Conservation (phyloP, 495 filamentous ascomycete genomes). For the Chaetomium fimeti region DNA sequence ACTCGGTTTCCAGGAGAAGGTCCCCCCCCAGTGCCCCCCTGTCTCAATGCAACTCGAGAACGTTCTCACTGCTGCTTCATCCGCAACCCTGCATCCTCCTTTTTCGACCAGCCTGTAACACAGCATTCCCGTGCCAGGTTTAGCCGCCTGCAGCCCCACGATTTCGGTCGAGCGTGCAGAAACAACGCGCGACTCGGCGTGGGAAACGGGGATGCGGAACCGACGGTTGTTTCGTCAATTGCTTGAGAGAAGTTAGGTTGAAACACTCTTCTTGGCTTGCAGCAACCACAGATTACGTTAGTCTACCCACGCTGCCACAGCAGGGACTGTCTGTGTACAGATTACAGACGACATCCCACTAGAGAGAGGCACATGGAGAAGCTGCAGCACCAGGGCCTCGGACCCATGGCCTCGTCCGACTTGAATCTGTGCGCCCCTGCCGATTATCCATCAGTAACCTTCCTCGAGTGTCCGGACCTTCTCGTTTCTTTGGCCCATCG, state of each 20-base stretch:
- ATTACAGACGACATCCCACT: too few species aligned
- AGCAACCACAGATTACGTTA: neutral
- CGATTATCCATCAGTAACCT: neutral
- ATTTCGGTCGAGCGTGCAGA: slow-evolving; percentile 1
- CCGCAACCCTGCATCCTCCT: neutral
- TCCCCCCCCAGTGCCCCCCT: neutral
- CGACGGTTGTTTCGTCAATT: neutral
- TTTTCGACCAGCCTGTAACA: slow-evolving; percentile 13
- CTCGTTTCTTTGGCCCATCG: neutral
- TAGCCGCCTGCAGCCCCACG: slow-evolving; percentile 14
- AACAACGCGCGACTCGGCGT: neutral
- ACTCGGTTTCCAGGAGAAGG: neutral
- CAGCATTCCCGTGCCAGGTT: slow-evolving; percentile 10
- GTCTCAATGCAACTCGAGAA: neutral
- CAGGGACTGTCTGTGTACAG: too few species aligned
- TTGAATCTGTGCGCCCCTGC: slow-evolving; percentile 10
- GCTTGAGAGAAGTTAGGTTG: neutral
- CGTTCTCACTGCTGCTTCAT: neutral
- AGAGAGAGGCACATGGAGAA: neutral
- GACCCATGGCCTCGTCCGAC: slow-evolving; percentile 5
- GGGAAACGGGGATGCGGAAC: neutral
- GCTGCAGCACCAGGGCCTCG: slow-evolving; percentile 9
- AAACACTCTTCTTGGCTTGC: slow-evolving; percentile 6
- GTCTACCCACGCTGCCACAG: neutral
- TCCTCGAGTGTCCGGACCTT: neutral